Evolutionary conservation across 768 basidiomycete genomes (phyloP).

Genomic region (Termitomyces bulborhizus): DNA sequence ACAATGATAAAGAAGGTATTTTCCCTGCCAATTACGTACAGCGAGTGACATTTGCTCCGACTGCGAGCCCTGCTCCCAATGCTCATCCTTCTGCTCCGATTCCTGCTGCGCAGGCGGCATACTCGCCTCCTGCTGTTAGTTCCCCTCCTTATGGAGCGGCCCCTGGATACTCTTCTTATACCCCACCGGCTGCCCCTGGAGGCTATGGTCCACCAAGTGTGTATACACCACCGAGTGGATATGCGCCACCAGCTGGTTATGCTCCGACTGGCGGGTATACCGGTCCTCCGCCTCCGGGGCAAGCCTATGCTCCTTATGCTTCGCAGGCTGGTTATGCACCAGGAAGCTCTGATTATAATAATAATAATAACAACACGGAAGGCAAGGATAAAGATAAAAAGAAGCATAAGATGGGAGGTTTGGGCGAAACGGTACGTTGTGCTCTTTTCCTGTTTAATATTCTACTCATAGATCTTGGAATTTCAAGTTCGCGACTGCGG

Average conservation of each 20-base stretch:
- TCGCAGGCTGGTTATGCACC: constrained; percentile 1
- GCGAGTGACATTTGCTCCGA: constrained; percentile 27
- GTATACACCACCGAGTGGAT: background rate
- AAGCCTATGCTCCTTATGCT: constrained; percentile 9
- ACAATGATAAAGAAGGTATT: constrained; percentile 56
- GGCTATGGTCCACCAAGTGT: background rate
- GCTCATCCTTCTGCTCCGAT: constrained; percentile 6
- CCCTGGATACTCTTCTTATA: constrained; percentile 2
- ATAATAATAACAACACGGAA: background rate
- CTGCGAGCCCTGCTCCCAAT: constrained; percentile 5
- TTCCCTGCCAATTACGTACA: constrained; percentile 76
- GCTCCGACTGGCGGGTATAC: constrained; percentile 5
- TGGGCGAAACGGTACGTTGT: constrained; percentile 44
- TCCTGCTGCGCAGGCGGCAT: constrained; percentile 2
- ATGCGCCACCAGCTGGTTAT: constrained; percentile 4
- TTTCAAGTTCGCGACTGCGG: constrained; percentile 42
- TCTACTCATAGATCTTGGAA: background rate
- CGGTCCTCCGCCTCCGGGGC: constrained; percentile 8
- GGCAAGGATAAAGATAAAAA: constrained; percentile 25
- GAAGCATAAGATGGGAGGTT: constrained; percentile 45
- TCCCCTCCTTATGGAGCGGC: background rate
- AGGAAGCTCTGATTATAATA: background rate
- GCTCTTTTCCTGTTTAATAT: background rate
- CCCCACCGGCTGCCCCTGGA: background rate
- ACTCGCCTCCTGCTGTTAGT: constrained; percentile 2